Evolutionary conservation across 352 stramenopile genomes (phyloP).

Genomic region (Globisporangium sylvaticum): DNA sequence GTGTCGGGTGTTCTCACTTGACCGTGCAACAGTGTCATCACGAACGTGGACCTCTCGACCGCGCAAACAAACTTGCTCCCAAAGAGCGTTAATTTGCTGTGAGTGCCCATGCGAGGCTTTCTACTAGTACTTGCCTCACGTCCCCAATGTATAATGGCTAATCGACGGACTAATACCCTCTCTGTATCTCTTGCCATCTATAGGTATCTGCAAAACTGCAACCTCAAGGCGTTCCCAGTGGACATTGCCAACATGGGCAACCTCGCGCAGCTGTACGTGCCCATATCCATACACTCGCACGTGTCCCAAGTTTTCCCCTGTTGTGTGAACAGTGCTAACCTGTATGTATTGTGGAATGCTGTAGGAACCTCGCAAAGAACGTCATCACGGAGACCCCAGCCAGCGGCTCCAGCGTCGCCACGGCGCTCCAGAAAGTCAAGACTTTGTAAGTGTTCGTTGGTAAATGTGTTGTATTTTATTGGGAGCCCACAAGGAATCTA

Average conservation of each 20-base stretch:
- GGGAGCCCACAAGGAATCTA: not conserved
- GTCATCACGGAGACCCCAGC: slow-evolving; percentile 32
- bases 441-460: slow-evolving; percentile 28
- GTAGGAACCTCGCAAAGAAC: slow-evolving; percentile 64
- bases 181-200: too few species aligned
- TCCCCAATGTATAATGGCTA: not conserved
- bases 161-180: not conserved
- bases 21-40: slow-evolving; percentile 31
- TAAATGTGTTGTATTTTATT: not conserved
- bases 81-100: slow-evolving; percentile 40
- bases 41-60: slow-evolving; percentile 55
- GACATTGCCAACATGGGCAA: slow-evolving; percentile 51
- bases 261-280: slow-evolving; percentile 45
- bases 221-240: slow-evolving; percentile 41
- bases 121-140: not conserved
- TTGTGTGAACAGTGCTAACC: not conserved
- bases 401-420: slow-evolving; percentile 29
- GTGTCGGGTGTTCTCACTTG: not conserved
- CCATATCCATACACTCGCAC: not conserved
- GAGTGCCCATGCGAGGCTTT: not conserved
- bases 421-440: slow-evolving; percentile 38
- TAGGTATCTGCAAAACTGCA: slow-evolving; percentile 71
- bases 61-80: slow-evolving; percentile 47
- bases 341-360: not conserved
- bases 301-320: not conserved